Evolutionary conservation across 305 asterid species (phyloP), one percentile per base, ranked within the genome.

Genomic region (Andrographis paniculata): DNA sequence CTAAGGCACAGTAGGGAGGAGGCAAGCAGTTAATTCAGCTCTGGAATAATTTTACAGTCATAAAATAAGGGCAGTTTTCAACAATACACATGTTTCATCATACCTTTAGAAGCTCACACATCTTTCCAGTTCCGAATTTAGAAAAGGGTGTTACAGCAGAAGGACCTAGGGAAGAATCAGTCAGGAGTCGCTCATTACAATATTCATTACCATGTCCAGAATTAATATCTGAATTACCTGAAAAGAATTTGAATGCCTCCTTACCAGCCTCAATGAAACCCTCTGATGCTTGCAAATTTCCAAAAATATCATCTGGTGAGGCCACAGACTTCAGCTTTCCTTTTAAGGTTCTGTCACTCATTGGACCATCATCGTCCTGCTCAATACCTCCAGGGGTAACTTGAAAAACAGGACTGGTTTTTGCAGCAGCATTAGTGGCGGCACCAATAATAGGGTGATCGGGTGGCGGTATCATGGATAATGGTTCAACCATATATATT

Each of bases 21-120:
- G n/a, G n/a, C n/a, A n/a, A n/a, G n/a, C n/a, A n/a, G n/a, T n/a
- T n/a, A n/a, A n/a, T n/a, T n/a, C n/a, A n/a, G n/a, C n/a, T n/a
- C n/a, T n/a, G n/a, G n/a, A n/a, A n/a, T n/a, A n/a, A n/a, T n/a
- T n/a, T n/a, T n/a, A n/a, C n/a, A n/a, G n/a, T n/a, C n/a, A n/a
- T n/a, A n/a, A n/a, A n/a, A n/a, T n/a, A n/a, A n/a, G n/a, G n/a
- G n/a, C n/a, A n/a, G n/a, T n/a, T n/a, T n/a, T n/a, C n/a, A n/a
- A n/a, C n/a, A n/a, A n/a, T n/a, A n/a, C n/a, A n/a, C n/a, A n/a
- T n/a, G n/a, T n/a, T n/a, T n/a, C n/a, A n/a, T n/a, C n/a, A n/a
- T 54, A 79, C 94, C 92, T 75, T 75, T 57, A 82, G 66, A 48
- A 82, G 86, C 69, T 77, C 88, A 16, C 82, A 62, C 88, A 73